A percentile compares a stretch with the other conserved stretches of the same genome.
These are phyloP conservation scores for Suillus subaureus DNA, from an alignment of 768 basidiomycete species.

Conservation along the genomic window DNA sequence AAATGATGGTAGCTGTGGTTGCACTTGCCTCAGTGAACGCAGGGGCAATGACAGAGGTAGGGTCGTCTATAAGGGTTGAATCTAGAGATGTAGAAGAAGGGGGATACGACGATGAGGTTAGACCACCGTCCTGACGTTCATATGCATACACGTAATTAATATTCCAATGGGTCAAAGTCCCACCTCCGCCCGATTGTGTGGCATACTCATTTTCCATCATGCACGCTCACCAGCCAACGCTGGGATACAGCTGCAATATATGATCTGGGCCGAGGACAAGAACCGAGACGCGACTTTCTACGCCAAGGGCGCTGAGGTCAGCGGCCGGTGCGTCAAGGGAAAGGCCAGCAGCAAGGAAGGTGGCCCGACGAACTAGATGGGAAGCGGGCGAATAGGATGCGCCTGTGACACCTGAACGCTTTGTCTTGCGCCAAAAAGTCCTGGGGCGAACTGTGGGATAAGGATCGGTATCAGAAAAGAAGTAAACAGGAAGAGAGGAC, in stretches of 20 bases:
- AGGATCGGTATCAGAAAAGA: not conserved
- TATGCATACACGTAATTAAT: conserved; percentile 11
- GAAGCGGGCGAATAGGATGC: conserved; percentile 74
- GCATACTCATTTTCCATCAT: conserved; percentile 17
- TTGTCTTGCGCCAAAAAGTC: conserved; percentile 79
- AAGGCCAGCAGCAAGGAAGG: conserved; percentile 79
- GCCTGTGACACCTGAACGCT: conserved; percentile 68
- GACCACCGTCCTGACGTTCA: not conserved
- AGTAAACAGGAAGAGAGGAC: conserved; percentile 26
- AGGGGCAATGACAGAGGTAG: not conserved
- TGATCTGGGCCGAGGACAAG: conserved; percentile 43
- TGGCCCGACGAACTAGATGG: conserved; percentile 74
- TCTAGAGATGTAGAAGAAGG: not conserved
- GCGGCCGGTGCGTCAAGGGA: conserved; percentile 58
- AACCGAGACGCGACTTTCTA: conserved; percentile 55
- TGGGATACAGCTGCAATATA: conserved; percentile 8
- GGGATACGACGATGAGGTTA: not conserved
- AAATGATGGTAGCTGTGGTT: conserved; percentile 26
- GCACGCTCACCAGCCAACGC: conserved; percentile 16
- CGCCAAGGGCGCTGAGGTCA: conserved; percentile 64
- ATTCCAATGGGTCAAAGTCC: conserved; percentile 12
- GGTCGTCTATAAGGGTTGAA: not conserved
- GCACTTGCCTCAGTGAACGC: conserved; percentile 15
- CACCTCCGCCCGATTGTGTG: conserved; percentile 11
- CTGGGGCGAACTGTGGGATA: conserved; percentile 67